These are phyloP conservation scores for Vitis riparia DNA, from an alignment of 164 flowering plant species.

Conservation along the genomic window DNA sequence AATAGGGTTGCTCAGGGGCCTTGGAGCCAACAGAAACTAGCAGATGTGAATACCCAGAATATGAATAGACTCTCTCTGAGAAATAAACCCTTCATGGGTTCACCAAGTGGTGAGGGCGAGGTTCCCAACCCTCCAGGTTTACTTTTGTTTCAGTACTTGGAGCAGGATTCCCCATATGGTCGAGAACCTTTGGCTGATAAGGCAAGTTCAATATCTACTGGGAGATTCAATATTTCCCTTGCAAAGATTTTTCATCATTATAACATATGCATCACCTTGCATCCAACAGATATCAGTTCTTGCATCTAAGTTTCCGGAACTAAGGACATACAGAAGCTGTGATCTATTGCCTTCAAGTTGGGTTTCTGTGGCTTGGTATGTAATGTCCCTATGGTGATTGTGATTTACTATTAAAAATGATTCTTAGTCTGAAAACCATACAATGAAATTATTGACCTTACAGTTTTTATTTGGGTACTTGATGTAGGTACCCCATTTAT, in stretches of 20 bases:
- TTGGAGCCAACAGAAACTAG: slow-evolving; percentile 23
- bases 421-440: too few species aligned
- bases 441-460: too few species aligned
- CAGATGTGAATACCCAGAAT: slow-evolving; percentile 20
- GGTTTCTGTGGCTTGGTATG: slow-evolving; percentile 75
- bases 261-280: slow-evolving; percentile 5
- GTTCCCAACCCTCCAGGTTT: slow-evolving; percentile 36
- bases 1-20: slow-evolving; percentile 16
- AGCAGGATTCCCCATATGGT: slow-evolving; percentile 45
- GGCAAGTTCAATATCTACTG: slow-evolving; percentile 27
- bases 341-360: slow-evolving; percentile 64
- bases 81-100: slow-evolving; percentile 24
- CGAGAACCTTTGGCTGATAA: slow-evolving; percentile 72
- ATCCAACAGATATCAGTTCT: slow-evolving; percentile 48
- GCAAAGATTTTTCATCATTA: background rate
- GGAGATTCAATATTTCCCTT: background rate
- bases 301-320: slow-evolving; percentile 48
- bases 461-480: background rate
- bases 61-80: slow-evolving; percentile 21
- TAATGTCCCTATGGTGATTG: too few species aligned
- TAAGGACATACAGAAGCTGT: slow-evolving; percentile 54
- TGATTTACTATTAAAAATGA: too few species aligned
- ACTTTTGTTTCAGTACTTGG: slow-evolving; percentile 53
- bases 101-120: slow-evolving; percentile 41
- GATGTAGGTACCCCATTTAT: slow-evolving; percentile 69